These are phyloP conservation scores for Cyberlindnera maritima DNA, from an alignment of 805 yeast species.

Conservation along the genomic window DNA sequence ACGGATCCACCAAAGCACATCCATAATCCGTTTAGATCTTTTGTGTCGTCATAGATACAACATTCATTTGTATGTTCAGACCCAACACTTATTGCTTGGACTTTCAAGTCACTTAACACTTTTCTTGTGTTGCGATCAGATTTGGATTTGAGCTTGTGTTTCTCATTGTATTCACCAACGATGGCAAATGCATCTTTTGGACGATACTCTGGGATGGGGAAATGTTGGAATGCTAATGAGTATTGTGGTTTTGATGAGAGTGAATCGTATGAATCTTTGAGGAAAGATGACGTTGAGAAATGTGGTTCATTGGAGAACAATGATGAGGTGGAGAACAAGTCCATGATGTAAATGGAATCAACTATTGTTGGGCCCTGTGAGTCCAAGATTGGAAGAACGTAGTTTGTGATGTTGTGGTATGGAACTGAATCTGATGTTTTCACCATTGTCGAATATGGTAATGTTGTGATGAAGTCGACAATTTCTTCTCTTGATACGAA, in stretches of 20 bases:
- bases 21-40: slow-evolving; percentile 40
- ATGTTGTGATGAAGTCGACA: slow-evolving; percentile 38
- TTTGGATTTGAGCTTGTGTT: slow-evolving; percentile 36
- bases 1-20: slow-evolving; percentile 66
- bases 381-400: slow-evolving; percentile 40
- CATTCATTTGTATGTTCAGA: slow-evolving; percentile 71
- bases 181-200: slow-evolving; percentile 36
- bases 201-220: slow-evolving; percentile 61
- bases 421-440: slow-evolving; percentile 21
- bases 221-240: slow-evolving; percentile 64
- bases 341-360: slow-evolving; percentile 48
- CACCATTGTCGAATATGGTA: slow-evolving; percentile 48
- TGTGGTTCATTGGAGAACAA: neutral
- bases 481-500: slow-evolving; percentile 42
- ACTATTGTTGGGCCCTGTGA: slow-evolving; percentile 25
- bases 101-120: slow-evolving; percentile 42
- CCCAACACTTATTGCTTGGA: slow-evolving; percentile 58
- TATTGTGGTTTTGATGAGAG: slow-evolving; percentile 30
- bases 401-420: slow-evolving; percentile 46
- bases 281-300: slow-evolving; percentile 30
- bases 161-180: slow-evolving; percentile 36
- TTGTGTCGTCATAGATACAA: slow-evolving; percentile 41
- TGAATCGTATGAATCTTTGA: slow-evolving; percentile 26
- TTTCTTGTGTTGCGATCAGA: slow-evolving; percentile 40
- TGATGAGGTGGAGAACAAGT: slow-evolving; percentile 45